Conservation (phyloP, 2,329 filamentous ascomycete genomes). For the Colletotrichum eleusines region DNA sequence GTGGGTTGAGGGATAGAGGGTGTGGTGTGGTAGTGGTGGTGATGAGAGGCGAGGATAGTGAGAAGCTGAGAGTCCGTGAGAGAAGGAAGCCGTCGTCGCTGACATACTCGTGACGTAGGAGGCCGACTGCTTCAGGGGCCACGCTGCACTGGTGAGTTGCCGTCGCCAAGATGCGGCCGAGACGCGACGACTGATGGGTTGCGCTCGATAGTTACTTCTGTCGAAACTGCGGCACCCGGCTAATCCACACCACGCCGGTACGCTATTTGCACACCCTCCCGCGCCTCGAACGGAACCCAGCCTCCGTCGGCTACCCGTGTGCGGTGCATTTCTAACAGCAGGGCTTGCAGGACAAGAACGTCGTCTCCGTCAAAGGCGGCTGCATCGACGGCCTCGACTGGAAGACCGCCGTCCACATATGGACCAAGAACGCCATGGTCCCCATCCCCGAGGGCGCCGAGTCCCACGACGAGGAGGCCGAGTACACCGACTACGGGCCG, state of each 20-base stretch:
- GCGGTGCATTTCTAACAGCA: not conserved
- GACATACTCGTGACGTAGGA: conserved; percentile 54
- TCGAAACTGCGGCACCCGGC: conserved; percentile 72
- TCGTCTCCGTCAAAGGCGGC: conserved; percentile 75
- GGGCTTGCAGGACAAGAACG: conserved; percentile 62
- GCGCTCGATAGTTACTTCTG: conserved; percentile 71
- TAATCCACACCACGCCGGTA: conserved; percentile 72
- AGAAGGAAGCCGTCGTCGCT: conserved; percentile 5
- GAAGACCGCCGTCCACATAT: conserved; percentile 73
- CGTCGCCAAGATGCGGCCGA: too few species aligned
- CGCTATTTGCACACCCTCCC: conserved; percentile 44
- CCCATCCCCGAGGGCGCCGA: conserved; percentile 75
- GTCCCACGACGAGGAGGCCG: conserved; percentile 66
- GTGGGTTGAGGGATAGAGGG: not conserved
- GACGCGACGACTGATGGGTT: not conserved
- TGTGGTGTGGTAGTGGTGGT: not conserved
- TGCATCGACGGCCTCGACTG: conserved; percentile 74
- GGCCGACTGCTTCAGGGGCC: conserved; percentile 68
- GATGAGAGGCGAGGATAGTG: not conserved
- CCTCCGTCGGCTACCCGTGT: not conserved
- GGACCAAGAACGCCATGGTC: conserved; percentile 75
- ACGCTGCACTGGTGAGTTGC: conserved; percentile 66
- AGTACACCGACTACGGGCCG: conserved; percentile 56
- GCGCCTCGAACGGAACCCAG: not conserved
- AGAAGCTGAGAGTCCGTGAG: conserved; percentile 4